Evolutionary conservation across 2,329 filamentous ascomycete species (phyloP), one percentile per base, ranked within the genome.

Genomic region (Diaporthe sp.): DNA sequence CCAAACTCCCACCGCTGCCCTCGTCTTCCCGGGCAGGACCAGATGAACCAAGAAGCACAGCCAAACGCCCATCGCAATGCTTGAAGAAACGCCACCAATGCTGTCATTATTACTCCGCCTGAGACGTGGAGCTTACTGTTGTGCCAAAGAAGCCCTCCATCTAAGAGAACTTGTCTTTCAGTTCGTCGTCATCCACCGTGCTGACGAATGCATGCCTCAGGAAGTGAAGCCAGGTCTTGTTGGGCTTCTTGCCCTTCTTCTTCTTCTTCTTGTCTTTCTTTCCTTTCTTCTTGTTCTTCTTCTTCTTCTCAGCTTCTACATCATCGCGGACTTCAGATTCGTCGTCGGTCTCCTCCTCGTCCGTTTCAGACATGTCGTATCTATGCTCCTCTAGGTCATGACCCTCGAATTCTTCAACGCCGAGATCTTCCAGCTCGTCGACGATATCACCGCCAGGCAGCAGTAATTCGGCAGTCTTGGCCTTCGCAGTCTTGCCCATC

Each of bases 181-280:
- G 86, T 54, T 96, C 91, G 67, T 93, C 87, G 71, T 90, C 85
- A 68, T 91, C 88, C 78, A 94, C 84, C 4, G 92, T 95, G 52
- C 92, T 90, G 30, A 97, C 94, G 84, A 97, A 97, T 0, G 95
- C 95, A 73, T 95, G 91, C 75, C 86, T 83, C 38, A 97, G 85
- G 81, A 97, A 98, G 67, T 92, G 91, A 75, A 92, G 87, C 95
- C 95, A 98, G 8, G 91, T 86, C 81, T 92, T 91, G 81, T 93
- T 93, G 78, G 89, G 88, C 78, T 86, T 86, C 76, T 86, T 84
- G 73, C 88, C 86, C 80, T 89, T 89, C 71, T 87, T 86, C 77
- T 89, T 85, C 77, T 86, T 84, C 74, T 85, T 84, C 58, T 85
- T 84, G 66, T 84, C 82, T 61, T 84, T 76, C 42, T 55, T 71